Conservation (phyloP, 805 yeast species). For the Wickerhamiella sergipiensis region DNA sequence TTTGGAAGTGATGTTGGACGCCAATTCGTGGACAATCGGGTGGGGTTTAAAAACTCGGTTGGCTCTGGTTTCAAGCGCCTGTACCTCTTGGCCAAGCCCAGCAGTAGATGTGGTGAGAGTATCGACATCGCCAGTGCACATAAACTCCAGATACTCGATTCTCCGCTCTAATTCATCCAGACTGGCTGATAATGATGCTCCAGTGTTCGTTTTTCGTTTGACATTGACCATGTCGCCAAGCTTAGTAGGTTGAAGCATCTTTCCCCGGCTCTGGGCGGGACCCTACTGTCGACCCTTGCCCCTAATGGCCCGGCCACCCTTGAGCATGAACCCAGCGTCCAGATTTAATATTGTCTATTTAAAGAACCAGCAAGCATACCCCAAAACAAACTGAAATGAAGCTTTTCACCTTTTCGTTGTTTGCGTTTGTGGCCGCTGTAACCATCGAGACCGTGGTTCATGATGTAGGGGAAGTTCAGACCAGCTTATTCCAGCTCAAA, state of each 20-base stretch:
- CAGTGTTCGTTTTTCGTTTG: background rate
- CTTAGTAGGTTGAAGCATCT: background rate
- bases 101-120: background rate
- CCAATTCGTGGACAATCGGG: background rate
- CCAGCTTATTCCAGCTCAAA: background rate
- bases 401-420: background rate
- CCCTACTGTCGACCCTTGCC: background rate
- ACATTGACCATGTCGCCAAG: background rate
- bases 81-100: background rate
- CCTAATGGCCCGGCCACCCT: background rate
- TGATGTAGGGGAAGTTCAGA: background rate
- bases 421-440: background rate
- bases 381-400: no score
- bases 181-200: background rate
- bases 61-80: background rate
- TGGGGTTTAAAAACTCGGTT: background rate
- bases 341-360: background rate
- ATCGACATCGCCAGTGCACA: background rate
- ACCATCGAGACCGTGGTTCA: background rate
- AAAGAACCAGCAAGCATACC: no score
- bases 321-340: background rate
- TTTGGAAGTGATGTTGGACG: background rate
- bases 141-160: background rate
- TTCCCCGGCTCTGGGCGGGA: background rate
- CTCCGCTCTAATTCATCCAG: background rate